Conservation (phyloP, 441 rosid genomes). For the Kokia cookei region DNA sequence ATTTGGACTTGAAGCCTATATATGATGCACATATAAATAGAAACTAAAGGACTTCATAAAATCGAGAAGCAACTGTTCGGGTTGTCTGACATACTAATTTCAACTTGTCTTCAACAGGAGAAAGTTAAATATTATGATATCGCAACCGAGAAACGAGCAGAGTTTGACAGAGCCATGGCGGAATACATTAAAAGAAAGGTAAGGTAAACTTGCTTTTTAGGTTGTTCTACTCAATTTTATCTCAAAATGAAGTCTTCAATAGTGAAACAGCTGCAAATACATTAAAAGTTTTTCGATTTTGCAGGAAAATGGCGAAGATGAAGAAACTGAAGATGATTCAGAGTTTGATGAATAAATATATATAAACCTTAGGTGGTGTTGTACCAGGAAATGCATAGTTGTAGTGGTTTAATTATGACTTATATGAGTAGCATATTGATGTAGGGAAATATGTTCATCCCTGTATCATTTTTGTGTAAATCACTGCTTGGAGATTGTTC, state of each 20-base stretch:
- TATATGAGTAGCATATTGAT: not conserved
- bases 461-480: conserved; percentile 25
- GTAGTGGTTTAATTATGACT: not conserved
- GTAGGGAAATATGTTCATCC: not conserved
- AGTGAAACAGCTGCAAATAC: too few species aligned
- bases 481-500: not conserved
- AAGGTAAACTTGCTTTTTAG: conserved; percentile 31
- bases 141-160: conserved; percentile 82
- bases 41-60: not conserved
- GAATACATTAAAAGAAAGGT: conserved; percentile 74
- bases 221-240: too few species aligned
- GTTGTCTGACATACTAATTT: conserved; percentile 12
- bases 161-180: conserved; percentile 70
- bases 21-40: too few species aligned
- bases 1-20: not conserved
- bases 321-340: not conserved
- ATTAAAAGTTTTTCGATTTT: not conserved
- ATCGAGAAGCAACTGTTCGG: not conserved
- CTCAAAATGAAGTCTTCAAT: too few species aligned
- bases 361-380: not conserved
- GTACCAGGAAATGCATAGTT: not conserved
- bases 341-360: not conserved
- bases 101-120: conserved; percentile 38
- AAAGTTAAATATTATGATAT: conserved; percentile 86
- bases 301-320: not conserved